Evolutionary conservation across 352 stramenopile genomes (phyloP), one percentile per base, ranked within the genome.

Genomic region (Hyaloperonospora arabidopsidis): DNA sequence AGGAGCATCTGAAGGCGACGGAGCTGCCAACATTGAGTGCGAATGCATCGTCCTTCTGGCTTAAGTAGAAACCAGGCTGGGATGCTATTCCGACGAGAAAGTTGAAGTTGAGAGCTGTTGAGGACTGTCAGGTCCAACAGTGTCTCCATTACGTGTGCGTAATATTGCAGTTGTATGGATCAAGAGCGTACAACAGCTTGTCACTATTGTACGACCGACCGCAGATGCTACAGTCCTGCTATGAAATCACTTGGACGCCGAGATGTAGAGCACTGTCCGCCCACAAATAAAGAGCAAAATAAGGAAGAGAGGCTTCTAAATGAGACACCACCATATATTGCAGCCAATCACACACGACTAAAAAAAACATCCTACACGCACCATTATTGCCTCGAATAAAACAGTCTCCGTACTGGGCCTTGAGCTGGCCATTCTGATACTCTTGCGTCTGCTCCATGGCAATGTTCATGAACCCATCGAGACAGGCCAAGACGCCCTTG

Each of bases 381-480:
- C 86, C 96, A 81, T 99, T 99, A 79, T 99, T 99, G 34, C 97
- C 97, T 50, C 97, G 95, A 72, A 99, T 99, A 66, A 99, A 99
- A 79, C 96, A 99, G 76, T 99, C 97, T 49, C 97, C 97, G 79
- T 99, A 99, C 67, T 98, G 97, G 22, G 90, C 86, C 72, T 98
- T 99, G 51, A 99, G 84, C 73, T 99, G 93, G 10, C 96, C 97
- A 78, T 99, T 97, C 34, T 98, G 84, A 74, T 98, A 99, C 76
- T 99, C 97, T 65, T 99, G 96, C 50, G 97, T 99, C 76, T 99
- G 97, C 74, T 99, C 97, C 95, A 99, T 98, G 32, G 97, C 97
- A 77, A 99, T 99, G 79, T 99, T 99, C 95, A 99, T 98, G 75
- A 98, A 99, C 32, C 97, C 97, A 81, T 99, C 97, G 36, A 99